Conservation (phyloP, 2,329 filamentous ascomycete genomes). For the Coniochaeta prunicola region DNA sequence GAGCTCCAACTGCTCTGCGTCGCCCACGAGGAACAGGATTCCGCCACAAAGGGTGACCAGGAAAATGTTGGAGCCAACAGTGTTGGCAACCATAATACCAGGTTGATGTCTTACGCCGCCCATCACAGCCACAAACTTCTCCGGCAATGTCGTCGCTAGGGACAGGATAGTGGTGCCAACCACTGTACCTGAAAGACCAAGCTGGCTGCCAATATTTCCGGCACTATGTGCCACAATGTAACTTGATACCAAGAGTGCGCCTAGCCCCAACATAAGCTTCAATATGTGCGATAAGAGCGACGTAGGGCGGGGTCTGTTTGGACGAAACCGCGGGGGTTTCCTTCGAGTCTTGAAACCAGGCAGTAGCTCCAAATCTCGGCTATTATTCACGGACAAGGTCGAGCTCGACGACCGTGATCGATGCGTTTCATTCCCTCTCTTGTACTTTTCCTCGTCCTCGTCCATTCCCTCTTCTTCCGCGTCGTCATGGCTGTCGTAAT, state of each 20-base stretch:
- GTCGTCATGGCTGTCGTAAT: slow-evolving; percentile 6
- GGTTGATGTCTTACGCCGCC: slow-evolving; percentile 35
- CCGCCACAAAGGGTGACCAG: slow-evolving; percentile 40
- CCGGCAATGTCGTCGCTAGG: slow-evolving; percentile 43
- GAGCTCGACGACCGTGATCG: slow-evolving; percentile 2
- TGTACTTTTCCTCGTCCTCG: slow-evolving; percentile 4
- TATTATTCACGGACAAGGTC: background rate
- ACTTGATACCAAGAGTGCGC: slow-evolving; percentile 35
- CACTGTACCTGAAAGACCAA: slow-evolving; percentile 35
- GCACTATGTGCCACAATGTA: slow-evolving; percentile 40
- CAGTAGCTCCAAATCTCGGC: background rate
- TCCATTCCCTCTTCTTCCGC: slow-evolving; percentile 11
- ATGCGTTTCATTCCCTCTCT: slow-evolving; percentile 3
- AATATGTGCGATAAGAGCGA: slow-evolving; percentile 11
- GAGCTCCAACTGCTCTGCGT: slow-evolving; percentile 15
- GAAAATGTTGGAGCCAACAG: slow-evolving; percentile 46
- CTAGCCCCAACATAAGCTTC: slow-evolving; percentile 33
- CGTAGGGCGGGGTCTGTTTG: slow-evolving; percentile 6
- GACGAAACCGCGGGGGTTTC: background rate
- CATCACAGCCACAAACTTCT: slow-evolving; percentile 42
- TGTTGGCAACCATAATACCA: slow-evolving; percentile 42
- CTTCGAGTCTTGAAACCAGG: background rate
- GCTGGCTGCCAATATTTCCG: slow-evolving; percentile 27
- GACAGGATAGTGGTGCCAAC: slow-evolving; percentile 39
- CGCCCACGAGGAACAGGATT: slow-evolving; percentile 22